phyloP scores from a whole-genome alignment of 305 asterid genomes.

The Withania somnifera region DNA sequence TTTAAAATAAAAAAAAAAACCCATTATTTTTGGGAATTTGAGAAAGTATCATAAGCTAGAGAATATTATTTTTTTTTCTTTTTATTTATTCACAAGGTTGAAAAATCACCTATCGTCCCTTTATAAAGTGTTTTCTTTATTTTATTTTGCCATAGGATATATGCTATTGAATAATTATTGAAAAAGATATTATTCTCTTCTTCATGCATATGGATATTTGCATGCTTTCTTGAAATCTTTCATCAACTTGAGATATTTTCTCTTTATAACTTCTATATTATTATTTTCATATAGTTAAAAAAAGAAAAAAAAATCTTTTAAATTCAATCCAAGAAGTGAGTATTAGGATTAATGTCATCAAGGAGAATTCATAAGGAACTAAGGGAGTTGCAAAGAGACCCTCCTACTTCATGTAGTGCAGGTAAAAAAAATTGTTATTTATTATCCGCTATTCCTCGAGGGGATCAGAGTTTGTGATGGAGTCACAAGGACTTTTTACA shows the following conservation, averaged over 20 bases:
- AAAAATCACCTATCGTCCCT: not conserved
- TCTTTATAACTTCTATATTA: not conserved
- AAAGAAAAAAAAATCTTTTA: not conserved
- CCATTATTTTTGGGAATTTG: too few relatives aligned
- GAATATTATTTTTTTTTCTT: not conserved
- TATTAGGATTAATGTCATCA: constrained; percentile 1
- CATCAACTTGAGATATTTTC: not conserved
- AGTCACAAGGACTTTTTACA: not conserved
- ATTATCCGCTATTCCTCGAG: not conserved
- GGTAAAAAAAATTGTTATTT: not conserved
- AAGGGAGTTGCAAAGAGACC: constrained; percentile 7
- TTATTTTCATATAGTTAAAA: not conserved
- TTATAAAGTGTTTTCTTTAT: not conserved
- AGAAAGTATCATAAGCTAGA: too few relatives aligned
- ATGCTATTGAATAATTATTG: constrained; percentile 4
- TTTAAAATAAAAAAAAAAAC: not conserved
- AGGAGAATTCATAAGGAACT: constrained; percentile 6
- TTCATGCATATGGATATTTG: constrained; percentile 16
- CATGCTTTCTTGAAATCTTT: not conserved
- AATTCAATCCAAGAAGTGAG: not conserved
- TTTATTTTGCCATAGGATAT: constrained; percentile 15
- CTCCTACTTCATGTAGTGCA: constrained; percentile 11
- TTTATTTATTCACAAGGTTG: not conserved
- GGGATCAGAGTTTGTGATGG: not conserved
- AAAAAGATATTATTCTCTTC: not conserved